These are phyloP conservation scores for Saturnispora serradocipensis DNA, from an alignment of 805 yeast species.

Conservation along the genomic window DNA sequence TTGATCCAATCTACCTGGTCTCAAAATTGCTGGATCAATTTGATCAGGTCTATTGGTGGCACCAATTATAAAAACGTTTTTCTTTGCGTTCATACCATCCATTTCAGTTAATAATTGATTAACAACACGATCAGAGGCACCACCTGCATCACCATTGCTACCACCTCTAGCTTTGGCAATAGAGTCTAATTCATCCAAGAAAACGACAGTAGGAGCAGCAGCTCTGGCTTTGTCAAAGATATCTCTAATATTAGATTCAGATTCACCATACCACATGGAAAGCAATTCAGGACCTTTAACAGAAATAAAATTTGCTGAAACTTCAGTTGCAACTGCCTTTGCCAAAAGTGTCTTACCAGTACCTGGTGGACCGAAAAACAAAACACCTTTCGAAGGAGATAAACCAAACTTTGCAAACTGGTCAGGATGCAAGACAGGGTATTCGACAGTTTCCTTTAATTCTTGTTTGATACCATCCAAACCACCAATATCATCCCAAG, in stretches of 20 bases:
- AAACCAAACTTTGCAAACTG: slow-evolving; percentile 97
- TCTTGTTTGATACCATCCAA: slow-evolving; percentile 92
- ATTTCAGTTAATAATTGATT: slow-evolving; percentile 93
- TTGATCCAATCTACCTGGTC: slow-evolving; percentile 99
- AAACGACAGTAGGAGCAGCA: slow-evolving; percentile 98
- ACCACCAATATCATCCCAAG: slow-evolving; percentile 99
- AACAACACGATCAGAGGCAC: slow-evolving; percentile 93
- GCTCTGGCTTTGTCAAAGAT: slow-evolving; percentile 98
- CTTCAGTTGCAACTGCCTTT: slow-evolving; percentile 98
- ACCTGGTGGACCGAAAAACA: slow-evolving; percentile 99
- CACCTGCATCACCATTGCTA: slow-evolving; percentile 86
- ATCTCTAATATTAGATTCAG: slow-evolving; percentile 95
- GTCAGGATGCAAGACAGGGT: slow-evolving; percentile 98
- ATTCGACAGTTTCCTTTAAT: slow-evolving; percentile 97
- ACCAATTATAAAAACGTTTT: slow-evolving; percentile 97
- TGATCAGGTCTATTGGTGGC: slow-evolving; percentile 99
- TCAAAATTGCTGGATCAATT: slow-evolving; percentile 95
- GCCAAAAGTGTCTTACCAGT: slow-evolving; percentile 98
- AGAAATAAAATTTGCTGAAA: slow-evolving; percentile 94
- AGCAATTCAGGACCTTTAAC: slow-evolving; percentile 95
- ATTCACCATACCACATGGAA: slow-evolving; percentile 99
- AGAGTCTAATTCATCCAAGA: slow-evolving; percentile 95
- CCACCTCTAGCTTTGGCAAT: slow-evolving; percentile 97
- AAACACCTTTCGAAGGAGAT: slow-evolving; percentile 96
- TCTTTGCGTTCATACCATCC: slow-evolving; percentile 99